Conservation (phyloP, 1,284 basidiomycete genomes). For the Cystobasidium pallidum region DNA sequence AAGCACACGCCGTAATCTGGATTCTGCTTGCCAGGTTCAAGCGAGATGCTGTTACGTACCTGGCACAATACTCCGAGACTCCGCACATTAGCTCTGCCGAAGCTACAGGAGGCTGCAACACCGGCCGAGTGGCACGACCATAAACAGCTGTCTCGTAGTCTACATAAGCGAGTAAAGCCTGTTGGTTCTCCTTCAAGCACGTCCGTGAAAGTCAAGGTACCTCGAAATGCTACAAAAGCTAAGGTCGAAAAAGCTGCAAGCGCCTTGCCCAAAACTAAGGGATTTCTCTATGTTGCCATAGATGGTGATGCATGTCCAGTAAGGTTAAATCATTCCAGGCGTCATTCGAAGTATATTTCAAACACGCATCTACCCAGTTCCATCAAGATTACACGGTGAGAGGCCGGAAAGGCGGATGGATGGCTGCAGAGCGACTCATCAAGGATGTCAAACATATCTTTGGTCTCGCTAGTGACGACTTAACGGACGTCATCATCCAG, state of each 20-base stretch:
- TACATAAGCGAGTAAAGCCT: background rate
- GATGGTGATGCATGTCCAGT: conserved; percentile 29
- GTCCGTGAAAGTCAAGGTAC: no score
- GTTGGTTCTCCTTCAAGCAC: background rate
- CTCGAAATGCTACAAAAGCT: background rate
- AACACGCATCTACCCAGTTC: conserved; percentile 2
- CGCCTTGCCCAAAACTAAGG: background rate
- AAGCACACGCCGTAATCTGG: background rate
- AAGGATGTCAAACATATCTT: conserved; percentile 14
- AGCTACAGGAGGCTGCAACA: background rate
- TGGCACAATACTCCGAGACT: background rate
- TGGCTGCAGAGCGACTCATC: conserved; percentile 7
- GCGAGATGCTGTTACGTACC: background rate
- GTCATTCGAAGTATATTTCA: no score
- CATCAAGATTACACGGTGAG: conserved; percentile 8
- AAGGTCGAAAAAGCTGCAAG: background rate
- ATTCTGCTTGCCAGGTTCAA: background rate
- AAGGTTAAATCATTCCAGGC: background rate
- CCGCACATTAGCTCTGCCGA: background rate
- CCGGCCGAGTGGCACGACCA: background rate
- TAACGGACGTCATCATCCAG: background rate
- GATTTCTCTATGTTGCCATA: conserved; percentile 18
- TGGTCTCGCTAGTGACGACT: background rate
- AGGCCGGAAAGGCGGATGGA: conserved; percentile 18
- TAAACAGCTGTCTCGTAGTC: background rate